Evolutionary conservation across 2,329 filamentous ascomycete species (phyloP).

Genomic region (Aspergillus carbonarius): DNA sequence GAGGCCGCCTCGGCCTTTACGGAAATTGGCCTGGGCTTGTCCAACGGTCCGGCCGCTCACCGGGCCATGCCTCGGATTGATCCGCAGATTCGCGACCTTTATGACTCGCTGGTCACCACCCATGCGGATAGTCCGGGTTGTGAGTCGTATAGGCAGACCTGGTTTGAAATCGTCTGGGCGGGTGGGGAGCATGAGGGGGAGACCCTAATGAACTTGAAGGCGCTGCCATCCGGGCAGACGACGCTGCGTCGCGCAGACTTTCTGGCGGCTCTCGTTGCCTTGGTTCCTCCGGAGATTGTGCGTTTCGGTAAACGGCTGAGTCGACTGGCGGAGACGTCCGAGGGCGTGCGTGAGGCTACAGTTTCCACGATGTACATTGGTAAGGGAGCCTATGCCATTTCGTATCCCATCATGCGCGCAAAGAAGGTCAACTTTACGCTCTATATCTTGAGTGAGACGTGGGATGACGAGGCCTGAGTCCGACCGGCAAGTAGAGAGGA

Average conservation of each 20-base stretch:
- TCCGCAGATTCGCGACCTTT: conserved; percentile 36
- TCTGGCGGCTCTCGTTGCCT: conserved; percentile 31
- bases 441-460: conserved; percentile 27
- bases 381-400: conserved; percentile 30
- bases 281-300: conserved; percentile 29
- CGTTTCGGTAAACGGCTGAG: conserved; percentile 37
- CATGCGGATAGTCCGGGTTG: conserved; percentile 35
- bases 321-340: conserved; percentile 13
- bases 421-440: conserved; percentile 35
- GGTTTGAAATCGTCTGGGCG: conserved; percentile 32
- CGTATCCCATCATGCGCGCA: conserved; percentile 36
- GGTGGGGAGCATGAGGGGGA: conserved; percentile 17
- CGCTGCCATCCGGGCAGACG: conserved; percentile 31
- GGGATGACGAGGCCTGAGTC: conserved; percentile 34
- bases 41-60: conserved; percentile 56
- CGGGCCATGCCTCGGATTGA: conserved; percentile 56
- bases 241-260: conserved; percentile 36
- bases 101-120: conserved; percentile 33
- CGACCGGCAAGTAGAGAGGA: conserved; percentile 29
- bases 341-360: no score
- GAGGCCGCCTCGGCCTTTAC: conserved; percentile 56
- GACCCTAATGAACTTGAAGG: conserved; percentile 31
- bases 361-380: conserved; percentile 35
- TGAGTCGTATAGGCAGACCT: conserved; percentile 29
- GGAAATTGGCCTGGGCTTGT: conserved; percentile 60